phyloP scores from a whole-genome alignment of 106 monocot species.

The Platanthera zijinensis region DNA sequence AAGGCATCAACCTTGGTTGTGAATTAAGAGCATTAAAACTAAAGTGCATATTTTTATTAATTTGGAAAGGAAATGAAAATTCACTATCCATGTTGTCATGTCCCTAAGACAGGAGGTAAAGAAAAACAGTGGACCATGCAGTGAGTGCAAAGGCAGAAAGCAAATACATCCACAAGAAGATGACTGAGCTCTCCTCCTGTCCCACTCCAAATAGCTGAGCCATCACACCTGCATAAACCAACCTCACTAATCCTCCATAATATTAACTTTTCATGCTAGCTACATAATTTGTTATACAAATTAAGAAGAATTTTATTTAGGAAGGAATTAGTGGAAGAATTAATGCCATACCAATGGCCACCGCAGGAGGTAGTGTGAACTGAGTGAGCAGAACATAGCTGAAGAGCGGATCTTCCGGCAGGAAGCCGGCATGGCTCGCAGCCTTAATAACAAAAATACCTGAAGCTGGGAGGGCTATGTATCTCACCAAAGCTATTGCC shows the following conservation, averaged over 20 bases:
- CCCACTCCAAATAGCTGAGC: slow-evolving; percentile 42
- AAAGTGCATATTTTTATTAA: too few relatives aligned
- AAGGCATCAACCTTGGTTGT: too few relatives aligned
- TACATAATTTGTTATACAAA: too few relatives aligned
- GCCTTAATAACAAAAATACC: slow-evolving; percentile 52
- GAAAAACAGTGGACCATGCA: slow-evolving; percentile 37
- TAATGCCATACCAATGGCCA: slow-evolving; percentile 46
- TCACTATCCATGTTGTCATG: too few relatives aligned
- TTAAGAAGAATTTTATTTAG: too few relatives aligned
- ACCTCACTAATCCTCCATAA: not conserved
- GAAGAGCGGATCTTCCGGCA: slow-evolving; percentile 61
- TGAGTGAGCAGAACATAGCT: slow-evolving; percentile 63
- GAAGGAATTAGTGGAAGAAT: too few relatives aligned
- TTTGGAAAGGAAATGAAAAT: too few relatives aligned
- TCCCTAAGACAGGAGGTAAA: slow-evolving; percentile 22
- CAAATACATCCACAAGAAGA: slow-evolving; percentile 50
- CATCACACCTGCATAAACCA: slow-evolving; percentile 29
- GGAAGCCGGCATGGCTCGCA: slow-evolving; percentile 37
- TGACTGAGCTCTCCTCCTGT: slow-evolving; percentile 45
- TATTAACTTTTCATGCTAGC: too few relatives aligned
- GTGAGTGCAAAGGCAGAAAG: slow-evolving; percentile 27
- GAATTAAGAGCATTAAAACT: too few relatives aligned
- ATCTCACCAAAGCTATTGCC: slow-evolving; percentile 36
- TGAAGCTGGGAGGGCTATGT: slow-evolving; percentile 37
- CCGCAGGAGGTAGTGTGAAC: slow-evolving; percentile 66